Evolutionary conservation across 371 early-diverging fungal genomes (phyloP), one percentile per base, ranked within the genome.

Genomic region (Haplosporangium sp.): DNA sequence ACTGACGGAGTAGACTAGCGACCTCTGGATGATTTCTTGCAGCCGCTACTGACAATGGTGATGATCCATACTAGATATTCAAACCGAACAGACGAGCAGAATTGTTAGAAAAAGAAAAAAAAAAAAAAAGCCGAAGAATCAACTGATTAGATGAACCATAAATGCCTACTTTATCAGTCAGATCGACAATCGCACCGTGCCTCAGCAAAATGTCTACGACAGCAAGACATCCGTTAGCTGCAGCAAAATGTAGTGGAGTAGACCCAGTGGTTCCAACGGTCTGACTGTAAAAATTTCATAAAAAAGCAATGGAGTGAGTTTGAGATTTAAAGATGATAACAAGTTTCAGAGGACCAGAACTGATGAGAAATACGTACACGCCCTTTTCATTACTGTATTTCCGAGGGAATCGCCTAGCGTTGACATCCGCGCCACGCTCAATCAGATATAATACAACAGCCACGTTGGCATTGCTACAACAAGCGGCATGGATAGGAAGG

Each of bases 241-340:
- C 90, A 11, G 93, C 93, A 79, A 91, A 91, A 75, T 93, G 93
- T 45, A 93, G 66, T n/a, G 93, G 90, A 8, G 93, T 92, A 11
- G 91, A 91, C 7, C 92, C 92, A 52, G 82, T 89, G 17, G 87
- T 86, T 2, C 86, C 86, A 9, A 79, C 78, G 0, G 74, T 58
- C 50, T 75, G 69, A 56, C 75, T 75, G 39, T 20, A 58, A 44
- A 27, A 61, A 27, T 27, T 27, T 27, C 11, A 42, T 35, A 48
- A 40, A 35, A 35, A 27, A 56, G 37, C 20, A 42, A 50, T 35
- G 38, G 10, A 8, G 38, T 27, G 17, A 19, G 20, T 52, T 52
- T 52, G 52, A 52, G 52, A 1, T 45, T 45, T 45, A 10, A 45
- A 45, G 4, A 13, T 3, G 13, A 45, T 45, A 27, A 19, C 3